These are phyloP conservation scores for Piper longum DNA, from an alignment of 164 flowering plant species.

Conservation along the genomic window DNA sequence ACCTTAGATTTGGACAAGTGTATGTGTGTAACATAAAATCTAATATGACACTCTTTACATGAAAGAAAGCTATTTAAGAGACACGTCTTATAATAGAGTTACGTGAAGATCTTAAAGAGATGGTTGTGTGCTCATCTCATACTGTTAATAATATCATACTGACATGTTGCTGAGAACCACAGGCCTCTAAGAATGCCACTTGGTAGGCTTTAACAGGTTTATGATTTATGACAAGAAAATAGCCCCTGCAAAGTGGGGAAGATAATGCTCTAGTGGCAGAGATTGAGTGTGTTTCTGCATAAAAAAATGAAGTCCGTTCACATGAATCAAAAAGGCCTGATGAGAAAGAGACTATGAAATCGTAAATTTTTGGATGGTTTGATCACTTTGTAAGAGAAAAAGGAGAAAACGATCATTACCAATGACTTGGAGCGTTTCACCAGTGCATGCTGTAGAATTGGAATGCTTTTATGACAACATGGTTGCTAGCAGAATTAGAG, in stretches of 20 bases:
- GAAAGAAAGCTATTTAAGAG: no score
- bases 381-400: no score
- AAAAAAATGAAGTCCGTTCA: not conserved
- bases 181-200: not conserved
- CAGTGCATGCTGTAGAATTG: not conserved
- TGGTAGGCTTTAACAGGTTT: not conserved
- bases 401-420: no score
- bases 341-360: no score
- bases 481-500: constrained; percentile 31
- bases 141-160: no score
- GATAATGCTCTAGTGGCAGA: no score
- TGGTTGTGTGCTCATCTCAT: not conserved
- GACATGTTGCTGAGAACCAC: not conserved
- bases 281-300: no score
- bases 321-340: not conserved
- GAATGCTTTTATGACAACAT: constrained; percentile 9
- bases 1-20: not conserved
- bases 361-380: no score
- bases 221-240: no score
- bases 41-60: no score
- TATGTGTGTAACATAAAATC: no score
- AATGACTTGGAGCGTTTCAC: not conserved
- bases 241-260: no score
- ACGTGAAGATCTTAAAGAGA: not conserved
- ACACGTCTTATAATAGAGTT: not conserved